Conservation (phyloP, 768 basidiomycete species). For the Mycena rebaudengoi region DNA sequence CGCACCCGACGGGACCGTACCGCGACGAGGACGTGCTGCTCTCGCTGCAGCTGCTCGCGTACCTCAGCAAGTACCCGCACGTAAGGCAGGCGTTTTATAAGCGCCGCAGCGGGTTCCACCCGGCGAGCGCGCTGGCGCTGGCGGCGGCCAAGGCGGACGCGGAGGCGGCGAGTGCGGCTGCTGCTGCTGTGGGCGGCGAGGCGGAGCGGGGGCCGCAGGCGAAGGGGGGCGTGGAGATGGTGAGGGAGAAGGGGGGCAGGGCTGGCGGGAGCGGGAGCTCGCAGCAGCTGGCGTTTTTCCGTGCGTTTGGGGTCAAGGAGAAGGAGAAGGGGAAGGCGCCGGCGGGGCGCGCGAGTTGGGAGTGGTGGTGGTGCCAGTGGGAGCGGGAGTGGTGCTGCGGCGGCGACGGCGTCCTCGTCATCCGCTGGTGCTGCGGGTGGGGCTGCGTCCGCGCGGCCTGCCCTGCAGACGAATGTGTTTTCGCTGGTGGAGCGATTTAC, state of each 20-base stretch:
- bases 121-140: slow-evolving; percentile 59
- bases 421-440: too few species aligned
- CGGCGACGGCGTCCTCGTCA: slow-evolving; percentile 43
- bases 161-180: slow-evolving; percentile 23
- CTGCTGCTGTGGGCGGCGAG: too few species aligned
- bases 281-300: slow-evolving; percentile 22
- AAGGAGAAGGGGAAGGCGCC: slow-evolving; percentile 38
- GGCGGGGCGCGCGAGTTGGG: slow-evolving; percentile 51
- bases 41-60: slow-evolving; percentile 91
- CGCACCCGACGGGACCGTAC: slow-evolving; percentile 67
- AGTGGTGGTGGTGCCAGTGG: too few species aligned
- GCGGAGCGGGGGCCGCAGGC: too few species aligned
- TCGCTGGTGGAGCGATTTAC: slow-evolving; percentile 97
- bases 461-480: slow-evolving; percentile 89
- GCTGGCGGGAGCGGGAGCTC: neutral
- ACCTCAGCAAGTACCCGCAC: slow-evolving; percentile 97
- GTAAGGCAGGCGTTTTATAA: slow-evolving; percentile 97
- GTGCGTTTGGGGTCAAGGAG: slow-evolving; percentile 32
- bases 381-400: too few species aligned
- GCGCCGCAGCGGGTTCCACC: slow-evolving; percentile 82
- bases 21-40: slow-evolving; percentile 95
- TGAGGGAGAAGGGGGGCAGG: slow-evolving; percentile 35
- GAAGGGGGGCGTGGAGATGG: too few species aligned
- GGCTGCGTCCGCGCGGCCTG: slow-evolving; percentile 23
- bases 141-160: slow-evolving; percentile 30